These are phyloP conservation scores for Silybum marianum DNA, from an alignment of 129 eudicot genomes.

Conservation along the genomic window DNA sequence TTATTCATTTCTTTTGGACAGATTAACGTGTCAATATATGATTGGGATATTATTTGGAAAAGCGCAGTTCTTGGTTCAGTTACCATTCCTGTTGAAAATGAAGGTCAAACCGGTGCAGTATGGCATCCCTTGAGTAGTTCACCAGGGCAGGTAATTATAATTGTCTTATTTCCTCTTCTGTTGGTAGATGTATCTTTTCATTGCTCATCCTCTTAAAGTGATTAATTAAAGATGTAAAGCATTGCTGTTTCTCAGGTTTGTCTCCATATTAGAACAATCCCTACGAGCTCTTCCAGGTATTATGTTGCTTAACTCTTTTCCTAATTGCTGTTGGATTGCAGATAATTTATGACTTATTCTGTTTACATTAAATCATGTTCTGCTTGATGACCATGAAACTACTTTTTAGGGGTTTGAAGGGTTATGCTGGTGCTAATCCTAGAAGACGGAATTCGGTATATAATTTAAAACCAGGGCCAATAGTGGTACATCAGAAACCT, in stretches of 20 bases:
- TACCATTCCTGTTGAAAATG: slow-evolving; percentile 66
- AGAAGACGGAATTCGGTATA: slow-evolving; percentile 56
- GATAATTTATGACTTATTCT: background rate
- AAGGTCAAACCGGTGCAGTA: slow-evolving; percentile 85
- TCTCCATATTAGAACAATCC: slow-evolving; percentile 66
- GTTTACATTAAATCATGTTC: background rate
- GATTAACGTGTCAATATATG: slow-evolving; percentile 93
- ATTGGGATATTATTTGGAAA: slow-evolving; percentile 99
- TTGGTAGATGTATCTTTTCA: slow-evolving; percentile 2
- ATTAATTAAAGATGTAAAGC: slow-evolving; percentile 6
- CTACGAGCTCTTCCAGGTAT: slow-evolving; percentile 65
- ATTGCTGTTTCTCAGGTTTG: slow-evolving; percentile 68
- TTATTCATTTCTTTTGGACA: slow-evolving; percentile 44
- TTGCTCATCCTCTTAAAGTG: background rate
- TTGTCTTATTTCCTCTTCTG: background rate
- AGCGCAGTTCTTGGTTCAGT: slow-evolving; percentile 97
- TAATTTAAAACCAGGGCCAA: slow-evolving; percentile 56
- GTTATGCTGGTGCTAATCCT: slow-evolving; percentile 70
- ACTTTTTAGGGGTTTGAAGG: slow-evolving; percentile 63
- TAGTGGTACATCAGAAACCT: slow-evolving; percentile 91
- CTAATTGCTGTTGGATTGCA: background rate
- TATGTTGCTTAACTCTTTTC: slow-evolving; percentile 14
- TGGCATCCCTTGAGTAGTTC: slow-evolving; percentile 84
- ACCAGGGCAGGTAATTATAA: slow-evolving; percentile 71
- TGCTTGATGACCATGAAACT: slow-evolving; percentile 1